Evolutionary conservation across 306 rosid genomes (phyloP), one percentile per base, ranked within the genome.

Genomic region (Acacia crassicarpa): DNA sequence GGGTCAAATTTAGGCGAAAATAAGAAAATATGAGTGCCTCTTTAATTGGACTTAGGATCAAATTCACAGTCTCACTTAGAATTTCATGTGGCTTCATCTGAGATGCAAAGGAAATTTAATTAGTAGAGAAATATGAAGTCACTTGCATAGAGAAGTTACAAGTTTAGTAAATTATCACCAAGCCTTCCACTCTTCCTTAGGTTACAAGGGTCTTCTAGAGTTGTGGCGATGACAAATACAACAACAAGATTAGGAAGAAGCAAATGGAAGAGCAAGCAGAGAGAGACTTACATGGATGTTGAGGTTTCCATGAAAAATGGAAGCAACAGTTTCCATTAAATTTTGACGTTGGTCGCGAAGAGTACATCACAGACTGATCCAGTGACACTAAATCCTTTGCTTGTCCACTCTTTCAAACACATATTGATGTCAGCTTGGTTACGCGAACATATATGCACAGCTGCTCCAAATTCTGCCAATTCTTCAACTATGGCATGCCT

Each of bases 291-390:
- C 82, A 1, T 80, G 79, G 43, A 84, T 80, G 72, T 80, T 71
- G 70, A 84, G 84, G 76, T 84, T 84, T 51, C 82, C 87, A 3
- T 84, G 63, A 17, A 70, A 74, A 48, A 56, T 22, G 5, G 81
- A 58, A 16, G 77, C 16, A 41, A 68, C 74, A 45, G 1, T 78
- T 58, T 69, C 51, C 54, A 78, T 82, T 11, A 82, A 32, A 3
- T 49, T 12, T 75, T 78, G 4, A 17, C 82, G 81, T 65, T 85
- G 81, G 13, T 75, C 4, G 5, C 32, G 53, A 3, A 78, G 0
- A 1, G 13, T 7, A 67, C 11, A 65, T 85, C 86, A 12, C 86
- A 85, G 6, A 17, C 81, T 1, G 81, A 82, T 1, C 86, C 84
- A 4, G 86, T 78, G 0, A 85, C 83, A 13, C 0, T 65, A 8